Evolutionary conservation across 768 basidiomycete species (phyloP).

Genomic region (Lactifluus volemus): DNA sequence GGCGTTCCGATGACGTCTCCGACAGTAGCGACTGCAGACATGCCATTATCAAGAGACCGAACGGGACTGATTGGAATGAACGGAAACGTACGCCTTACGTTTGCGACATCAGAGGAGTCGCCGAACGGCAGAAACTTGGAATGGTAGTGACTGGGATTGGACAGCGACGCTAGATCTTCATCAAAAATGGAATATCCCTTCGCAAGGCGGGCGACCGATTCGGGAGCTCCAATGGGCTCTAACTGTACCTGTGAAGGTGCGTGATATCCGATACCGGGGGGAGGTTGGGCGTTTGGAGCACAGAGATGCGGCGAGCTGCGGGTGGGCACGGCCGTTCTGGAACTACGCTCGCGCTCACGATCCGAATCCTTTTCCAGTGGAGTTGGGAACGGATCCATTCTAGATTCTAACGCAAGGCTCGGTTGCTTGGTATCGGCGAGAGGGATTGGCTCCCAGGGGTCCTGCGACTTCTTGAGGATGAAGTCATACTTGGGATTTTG

Average conservation of each 20-base stretch:
- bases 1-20: constrained; percentile 24
- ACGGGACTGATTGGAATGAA: constrained; percentile 51
- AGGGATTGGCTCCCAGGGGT: constrained; percentile 20
- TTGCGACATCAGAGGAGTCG: constrained; percentile 31
- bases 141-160: constrained; percentile 19
- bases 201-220: constrained; percentile 23
- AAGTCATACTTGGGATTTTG: constrained; percentile 31
- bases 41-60: constrained; percentile 33
- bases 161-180: constrained; percentile 30
- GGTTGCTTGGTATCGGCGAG: constrained; percentile 15
- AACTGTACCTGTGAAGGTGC: constrained; percentile 23
- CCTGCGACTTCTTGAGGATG: constrained; percentile 19
- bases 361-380: constrained; percentile 18
- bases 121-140: constrained; percentile 47
- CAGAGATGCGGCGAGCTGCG: constrained; percentile 11
- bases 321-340: neutral
- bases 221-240: constrained; percentile 14
- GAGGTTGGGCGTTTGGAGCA: constrained; percentile 14
- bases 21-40: neutral
- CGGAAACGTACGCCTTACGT: constrained; percentile 36
- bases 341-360: constrained; percentile 1
- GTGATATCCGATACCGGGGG: constrained; percentile 6
- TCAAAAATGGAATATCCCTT: constrained; percentile 36
- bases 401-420: neutral
- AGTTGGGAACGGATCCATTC: constrained; percentile 12